These are phyloP conservation scores for Fusarium annulatum DNA, from an alignment of 2,329 filamentous ascomycete genomes.

Conservation along the genomic window DNA sequence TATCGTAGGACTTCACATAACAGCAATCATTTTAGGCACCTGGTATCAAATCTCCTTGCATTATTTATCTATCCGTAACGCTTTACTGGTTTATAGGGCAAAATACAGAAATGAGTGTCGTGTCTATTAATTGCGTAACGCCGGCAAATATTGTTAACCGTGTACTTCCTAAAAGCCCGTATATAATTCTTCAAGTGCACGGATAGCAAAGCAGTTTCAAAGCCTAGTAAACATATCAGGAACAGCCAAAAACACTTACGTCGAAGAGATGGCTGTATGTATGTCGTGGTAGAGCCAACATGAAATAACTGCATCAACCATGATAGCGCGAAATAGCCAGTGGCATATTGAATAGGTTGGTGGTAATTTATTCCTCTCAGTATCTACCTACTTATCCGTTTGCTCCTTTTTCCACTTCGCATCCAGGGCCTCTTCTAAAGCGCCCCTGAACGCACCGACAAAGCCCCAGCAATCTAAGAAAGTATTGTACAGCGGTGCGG, in stretches of 20 bases:
- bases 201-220: background rate
- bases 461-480: constrained; percentile 68
- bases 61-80: background rate
- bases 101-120: too few relatives aligned
- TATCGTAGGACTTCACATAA: background rate
- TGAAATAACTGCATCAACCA: background rate
- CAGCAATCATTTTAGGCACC: background rate
- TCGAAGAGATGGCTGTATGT: background rate
- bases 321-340: background rate
- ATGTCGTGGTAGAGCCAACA: too few relatives aligned
- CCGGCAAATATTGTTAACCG: too few relatives aligned
- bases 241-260: background rate
- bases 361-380: background rate
- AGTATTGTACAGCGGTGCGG: constrained; percentile 82
- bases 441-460: constrained; percentile 43
- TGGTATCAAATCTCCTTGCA: background rate
- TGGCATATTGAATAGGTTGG: background rate
- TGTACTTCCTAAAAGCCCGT: background rate
- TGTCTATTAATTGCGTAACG: background rate
- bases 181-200: background rate
- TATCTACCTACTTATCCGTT: constrained; percentile 19
- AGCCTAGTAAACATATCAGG: background rate
- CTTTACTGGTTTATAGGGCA: too few relatives aligned
- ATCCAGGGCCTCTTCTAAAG: constrained; percentile 42
- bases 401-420: constrained; percentile 30